Evolutionary conservation across 2,329 filamentous ascomycete genomes (phyloP), one percentile per base, ranked within the genome.

Genomic region (Fusarium equiseti): DNA sequence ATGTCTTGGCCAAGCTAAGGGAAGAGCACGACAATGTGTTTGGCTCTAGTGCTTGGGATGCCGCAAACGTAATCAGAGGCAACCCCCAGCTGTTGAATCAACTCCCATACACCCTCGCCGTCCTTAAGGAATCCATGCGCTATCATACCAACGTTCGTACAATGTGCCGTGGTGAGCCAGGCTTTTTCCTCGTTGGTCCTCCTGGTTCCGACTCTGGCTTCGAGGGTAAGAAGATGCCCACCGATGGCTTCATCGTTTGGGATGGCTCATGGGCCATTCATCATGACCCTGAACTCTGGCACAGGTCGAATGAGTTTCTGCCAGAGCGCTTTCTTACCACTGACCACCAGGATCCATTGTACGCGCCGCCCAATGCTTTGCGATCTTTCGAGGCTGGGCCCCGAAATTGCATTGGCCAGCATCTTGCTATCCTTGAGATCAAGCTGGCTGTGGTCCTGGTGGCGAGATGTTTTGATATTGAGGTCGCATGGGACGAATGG

Each of bases 331-430:
- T 68, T 68, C 67, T 75, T 10, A 72, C 70, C 18, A 68, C 58
- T 5, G 63, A 74, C 13, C 52, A 64, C 7, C 46, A 59, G 13
- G 57, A 72, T 15, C 65, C 69, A 15, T 55, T 70, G 4, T 72
- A 46, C 5, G 58, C 62, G 5, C 62, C 65, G 15, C 46, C 62
- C 5, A 81, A 83, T 58, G 85, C 86, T 0, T 89, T 82, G 81
- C 79, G 85, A 9, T 82, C 86, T 0, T 90, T 90, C 72, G 83
- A 84, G 46, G 79, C 84, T 22, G 87, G 87, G 0, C 83, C 84
- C 6, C 76, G 88, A 12, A 85, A 84, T 45, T 90, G 88, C 65
- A 84, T 90, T 35, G 88, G 87, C 0, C 84, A 89, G 76, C 49
- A 87, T 65, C 78, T 90, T 46, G 88, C 85, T 5, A 81, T 87